Evolutionary conservation across 768 basidiomycete species (phyloP).

Genomic region (Mycena latifolia): DNA sequence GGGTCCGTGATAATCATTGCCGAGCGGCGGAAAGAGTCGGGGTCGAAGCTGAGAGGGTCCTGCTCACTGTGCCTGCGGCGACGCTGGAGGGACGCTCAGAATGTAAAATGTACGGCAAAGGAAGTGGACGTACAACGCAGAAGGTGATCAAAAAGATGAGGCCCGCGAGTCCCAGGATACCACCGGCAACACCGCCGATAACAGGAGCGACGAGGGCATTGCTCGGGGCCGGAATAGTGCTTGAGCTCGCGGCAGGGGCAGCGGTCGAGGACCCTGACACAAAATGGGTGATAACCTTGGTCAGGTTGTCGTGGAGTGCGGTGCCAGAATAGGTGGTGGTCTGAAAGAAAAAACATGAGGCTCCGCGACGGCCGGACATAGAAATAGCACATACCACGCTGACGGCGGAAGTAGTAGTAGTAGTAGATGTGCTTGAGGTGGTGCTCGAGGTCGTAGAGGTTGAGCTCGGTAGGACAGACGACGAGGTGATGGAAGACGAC

Average conservation of each 20-base stretch:
- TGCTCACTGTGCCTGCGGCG: constrained; percentile 51
- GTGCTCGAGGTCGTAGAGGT: not conserved
- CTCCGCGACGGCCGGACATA: not conserved
- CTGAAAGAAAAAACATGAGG: not conserved
- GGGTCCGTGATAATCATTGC: constrained; percentile 70
- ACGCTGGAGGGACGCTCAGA: constrained; percentile 48
- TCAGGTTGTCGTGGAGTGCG: constrained; percentile 23
- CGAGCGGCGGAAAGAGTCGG: constrained; percentile 73
- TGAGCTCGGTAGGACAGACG: not conserved
- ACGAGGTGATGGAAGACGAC: not conserved
- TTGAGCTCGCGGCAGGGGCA: not conserved
- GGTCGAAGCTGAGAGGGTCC: constrained; percentile 63
- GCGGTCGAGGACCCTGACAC: too few species aligned
- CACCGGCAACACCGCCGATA: constrained; percentile 60
- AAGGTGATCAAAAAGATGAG: constrained; percentile 58
- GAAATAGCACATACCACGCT: not conserved
- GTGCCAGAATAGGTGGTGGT: constrained; percentile 28
- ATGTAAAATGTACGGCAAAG: not conserved
- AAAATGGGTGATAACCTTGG: constrained; percentile 27
- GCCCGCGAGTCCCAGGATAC: constrained; percentile 55
- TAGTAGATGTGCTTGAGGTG: not conserved
- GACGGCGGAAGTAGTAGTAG: not conserved
- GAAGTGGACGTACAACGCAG: constrained; percentile 55
- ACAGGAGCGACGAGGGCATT: constrained; percentile 38
- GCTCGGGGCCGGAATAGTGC: constrained; percentile 4